A percentile compares a stretch with the other conserved stretches of the same genome.
These are phyloP conservation scores for Suhomyces canberraensis DNA, from an alignment of 805 yeast genomes.

Conservation along the genomic window DNA sequence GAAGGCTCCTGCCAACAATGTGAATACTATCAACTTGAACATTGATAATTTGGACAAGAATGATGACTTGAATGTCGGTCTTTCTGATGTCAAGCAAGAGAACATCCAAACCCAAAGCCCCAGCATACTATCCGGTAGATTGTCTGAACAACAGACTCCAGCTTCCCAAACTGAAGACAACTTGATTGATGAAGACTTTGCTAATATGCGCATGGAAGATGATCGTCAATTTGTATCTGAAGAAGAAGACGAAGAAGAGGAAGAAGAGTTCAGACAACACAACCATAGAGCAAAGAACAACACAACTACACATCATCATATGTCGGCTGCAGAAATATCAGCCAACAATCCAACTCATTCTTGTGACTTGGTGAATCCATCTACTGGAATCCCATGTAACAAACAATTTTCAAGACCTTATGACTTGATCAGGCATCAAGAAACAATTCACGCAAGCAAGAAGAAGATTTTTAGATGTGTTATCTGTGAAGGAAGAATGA, in stretches of 20 bases:
- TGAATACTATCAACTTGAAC: neutral
- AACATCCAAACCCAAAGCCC: constrained; percentile 5
- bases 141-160: constrained; percentile 1
- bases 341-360: constrained; percentile 45
- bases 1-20: constrained; percentile 2
- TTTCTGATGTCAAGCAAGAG: constrained; percentile 7
- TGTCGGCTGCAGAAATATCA: constrained; percentile 30
- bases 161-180: constrained; percentile 4
- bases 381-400: constrained; percentile 61
- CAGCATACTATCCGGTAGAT: neutral
- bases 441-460: constrained; percentile 46
- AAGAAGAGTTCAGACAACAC: neutral
- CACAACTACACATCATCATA: constrained; percentile 9
- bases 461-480: constrained; percentile 46
- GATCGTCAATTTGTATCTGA: constrained; percentile 5
- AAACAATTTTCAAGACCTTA: constrained; percentile 78
- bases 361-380: constrained; percentile 58
- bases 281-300: neutral
- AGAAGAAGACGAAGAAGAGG: constrained; percentile 6
- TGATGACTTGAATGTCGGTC: constrained; percentile 13
- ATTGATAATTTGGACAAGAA: constrained; percentile 7
- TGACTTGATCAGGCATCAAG: constrained; percentile 45
- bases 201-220: constrained; percentile 5
- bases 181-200: constrained; percentile 2
- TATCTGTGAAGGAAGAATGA: constrained; percentile 43